Evolutionary conservation across 176 grass and related monocot species (phyloP).

Genomic region (sorghum (Sorghum bicolor)): DNA sequence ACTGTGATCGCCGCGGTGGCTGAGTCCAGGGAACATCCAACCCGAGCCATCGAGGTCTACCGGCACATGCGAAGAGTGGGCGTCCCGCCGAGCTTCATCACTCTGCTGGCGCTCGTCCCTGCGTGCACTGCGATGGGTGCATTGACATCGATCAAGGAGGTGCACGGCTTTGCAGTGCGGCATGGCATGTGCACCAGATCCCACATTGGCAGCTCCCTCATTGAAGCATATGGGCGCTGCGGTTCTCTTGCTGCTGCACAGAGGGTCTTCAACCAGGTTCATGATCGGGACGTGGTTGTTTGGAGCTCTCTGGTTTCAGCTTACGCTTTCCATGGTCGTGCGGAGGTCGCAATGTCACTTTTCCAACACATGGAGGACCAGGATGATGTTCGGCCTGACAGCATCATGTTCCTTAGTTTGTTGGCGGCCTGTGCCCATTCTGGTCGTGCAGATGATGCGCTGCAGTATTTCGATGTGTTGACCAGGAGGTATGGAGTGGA

Average conservation of each 20-base stretch:
- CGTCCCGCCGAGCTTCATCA: constrained; percentile 45
- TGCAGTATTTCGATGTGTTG: constrained; percentile 59
- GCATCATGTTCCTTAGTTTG: constrained; percentile 62
- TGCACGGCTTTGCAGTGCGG: constrained; percentile 54
- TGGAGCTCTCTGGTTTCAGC: constrained; percentile 66
- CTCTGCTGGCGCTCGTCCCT: constrained; percentile 46
- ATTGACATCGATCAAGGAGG: constrained; percentile 46
- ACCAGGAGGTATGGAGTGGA: constrained; percentile 40
- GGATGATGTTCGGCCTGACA: constrained; percentile 45
- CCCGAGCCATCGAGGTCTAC: constrained; percentile 49
- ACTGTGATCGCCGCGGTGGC: constrained; percentile 41
- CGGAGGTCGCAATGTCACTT: constrained; percentile 35
- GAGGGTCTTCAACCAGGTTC: constrained; percentile 43
- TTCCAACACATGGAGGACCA: constrained; percentile 53
- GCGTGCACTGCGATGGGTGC: constrained; percentile 24
- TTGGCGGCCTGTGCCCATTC: constrained; percentile 62
- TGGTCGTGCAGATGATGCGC: constrained; percentile 48
- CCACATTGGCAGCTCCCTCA: constrained; percentile 52
- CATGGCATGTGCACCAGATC: constrained; percentile 28
- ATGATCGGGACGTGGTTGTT: constrained; percentile 53
- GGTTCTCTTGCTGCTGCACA: constrained; percentile 32
- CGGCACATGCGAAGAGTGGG: constrained; percentile 40
- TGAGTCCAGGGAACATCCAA: constrained; percentile 17
- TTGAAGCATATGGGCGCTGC: constrained; percentile 60
- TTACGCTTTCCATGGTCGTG: constrained; percentile 64